Evolutionary conservation across 2,329 filamentous ascomycete species (phyloP).

Genomic region (Niveomyces coronatus): DNA sequence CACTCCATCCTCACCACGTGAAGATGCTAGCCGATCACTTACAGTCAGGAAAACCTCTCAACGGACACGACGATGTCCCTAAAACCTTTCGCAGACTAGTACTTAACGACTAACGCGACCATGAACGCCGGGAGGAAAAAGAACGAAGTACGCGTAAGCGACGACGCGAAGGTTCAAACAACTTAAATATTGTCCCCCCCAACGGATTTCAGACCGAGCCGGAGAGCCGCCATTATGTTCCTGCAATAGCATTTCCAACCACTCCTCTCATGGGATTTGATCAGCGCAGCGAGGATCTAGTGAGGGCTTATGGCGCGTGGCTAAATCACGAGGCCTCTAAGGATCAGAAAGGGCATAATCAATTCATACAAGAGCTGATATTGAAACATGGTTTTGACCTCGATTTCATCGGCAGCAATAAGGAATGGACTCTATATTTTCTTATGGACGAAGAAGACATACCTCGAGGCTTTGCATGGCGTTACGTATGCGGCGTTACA

Average conservation of each 20-base stretch:
- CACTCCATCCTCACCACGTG: constrained; percentile 29
- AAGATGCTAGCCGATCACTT: constrained; percentile 13
- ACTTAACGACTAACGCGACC: constrained; percentile 10
- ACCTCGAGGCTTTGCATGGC: constrained; percentile 10
- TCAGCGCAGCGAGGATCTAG: constrained; percentile 7
- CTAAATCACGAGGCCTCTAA: constrained; percentile 5
- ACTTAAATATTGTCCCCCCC: neutral
- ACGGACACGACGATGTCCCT: constrained; percentile 11
- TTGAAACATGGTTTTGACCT: constrained; percentile 9
- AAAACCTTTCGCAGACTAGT: constrained; percentile 10
- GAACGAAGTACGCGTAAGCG: constrained; percentile 8
- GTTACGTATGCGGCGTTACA: constrained; percentile 5
- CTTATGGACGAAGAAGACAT: constrained; percentile 8
- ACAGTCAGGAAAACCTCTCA: constrained; percentile 8
- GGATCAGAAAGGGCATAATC: constrained; percentile 9
- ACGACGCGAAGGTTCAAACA: constrained; percentile 1
- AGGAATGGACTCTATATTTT: constrained; percentile 8
- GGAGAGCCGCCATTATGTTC: neutral
- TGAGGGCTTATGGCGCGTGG: constrained; percentile 8
- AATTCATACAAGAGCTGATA: constrained; percentile 4
- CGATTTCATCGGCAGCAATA: constrained; percentile 8
- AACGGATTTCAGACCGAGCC: neutral
- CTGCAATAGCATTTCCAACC: constrained; percentile 5
- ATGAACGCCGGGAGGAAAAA: constrained; percentile 8
- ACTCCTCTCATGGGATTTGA: constrained; percentile 8